Evolutionary conservation across 306 rosid species (phyloP), one percentile per base, ranked within the genome.

Genomic region (Fragaria ananassa): DNA sequence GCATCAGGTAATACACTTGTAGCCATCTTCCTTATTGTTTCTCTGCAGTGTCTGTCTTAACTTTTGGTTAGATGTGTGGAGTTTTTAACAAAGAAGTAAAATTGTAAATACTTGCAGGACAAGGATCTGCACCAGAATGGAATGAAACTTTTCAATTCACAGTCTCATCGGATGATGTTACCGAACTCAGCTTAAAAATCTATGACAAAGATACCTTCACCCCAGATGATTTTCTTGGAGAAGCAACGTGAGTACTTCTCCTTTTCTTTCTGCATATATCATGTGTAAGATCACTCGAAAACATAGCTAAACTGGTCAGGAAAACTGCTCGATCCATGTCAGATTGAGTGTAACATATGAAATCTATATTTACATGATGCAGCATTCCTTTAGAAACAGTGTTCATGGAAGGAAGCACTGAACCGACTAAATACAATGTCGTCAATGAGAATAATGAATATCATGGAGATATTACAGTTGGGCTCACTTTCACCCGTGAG

Each of bases 81-180:
- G 10, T 2, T 57, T 53, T 19, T 4, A 23, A 57, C 3, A 57
- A 57, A 57, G 12, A 14, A 13, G 37, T 18, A 60, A 31, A 35
- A 2, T 25, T 18, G 44, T 6, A 62, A 29, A 14, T 34, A 29
- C 42, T 5, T 35, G 51, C 50, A 90, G 97, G 89, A 12, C 49
- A 90, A 77, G 96, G 97, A 45, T 66, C 85, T 23, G 68, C 83
- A 3, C 96, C 96, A 45, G 89, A 93, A 41, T 93, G 97, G 97
- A 93, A 93, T 21, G 96, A 93, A 71, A 87, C 11, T 37, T 93
- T 93, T 80, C 74, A 87, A 14, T 93, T 90, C 79, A 83, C 72
- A 23, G 41, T 93, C 51, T 77, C 96, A 6, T 89, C 83, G 7
- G 90, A 86, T n/a, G 44, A 63, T 63, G 86, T 57, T 78, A 70